phyloP scores from a whole-genome alignment of 768 basidiomycete species.

The Galerina sulciceps region DNA sequence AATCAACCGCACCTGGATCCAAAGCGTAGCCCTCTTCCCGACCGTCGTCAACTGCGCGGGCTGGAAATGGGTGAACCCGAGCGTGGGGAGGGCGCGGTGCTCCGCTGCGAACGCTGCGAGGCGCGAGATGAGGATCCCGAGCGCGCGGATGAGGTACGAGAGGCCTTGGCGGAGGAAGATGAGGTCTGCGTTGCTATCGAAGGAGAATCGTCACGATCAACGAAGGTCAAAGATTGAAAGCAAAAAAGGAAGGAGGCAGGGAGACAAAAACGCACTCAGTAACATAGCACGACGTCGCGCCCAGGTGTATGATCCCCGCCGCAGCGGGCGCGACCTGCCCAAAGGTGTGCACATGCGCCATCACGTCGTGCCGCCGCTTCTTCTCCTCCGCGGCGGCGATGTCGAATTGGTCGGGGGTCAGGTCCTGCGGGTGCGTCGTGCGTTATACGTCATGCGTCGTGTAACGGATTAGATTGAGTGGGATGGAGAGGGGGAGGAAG shows the following conservation, averaged over 20 bases:
- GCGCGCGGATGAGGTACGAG: conserved; percentile 81
- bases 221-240: background rate
- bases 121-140: conserved; percentile 90
- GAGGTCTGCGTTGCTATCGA: conserved; percentile 95
- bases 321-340: conserved; percentile 92
- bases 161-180: conserved; percentile 94
- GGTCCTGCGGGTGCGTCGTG: conserved; percentile 47
- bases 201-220: no score
- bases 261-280: conserved; percentile 77
- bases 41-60: conserved; percentile 98
- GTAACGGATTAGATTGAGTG: no score
- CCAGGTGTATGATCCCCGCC: conserved; percentile 94
- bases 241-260: background rate
- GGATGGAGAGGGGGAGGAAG: rapidly evolving
- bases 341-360: conserved; percentile 99
- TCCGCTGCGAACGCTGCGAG: conserved; percentile 83
- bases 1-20: conserved; percentile 76
- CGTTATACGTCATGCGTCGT: no score
- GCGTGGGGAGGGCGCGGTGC: conserved; percentile 87
- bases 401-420: conserved; percentile 90
- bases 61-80: conserved; percentile 99
- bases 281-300: conserved; percentile 98
- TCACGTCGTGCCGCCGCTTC: conserved; percentile 97
- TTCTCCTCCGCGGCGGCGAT: conserved; percentile 95
- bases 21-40: conserved; percentile 93